Evolutionary conservation across 768 basidiomycete species (phyloP), one percentile per base, ranked within the genome.

Genomic region (Crepidotus variabilis): DNA sequence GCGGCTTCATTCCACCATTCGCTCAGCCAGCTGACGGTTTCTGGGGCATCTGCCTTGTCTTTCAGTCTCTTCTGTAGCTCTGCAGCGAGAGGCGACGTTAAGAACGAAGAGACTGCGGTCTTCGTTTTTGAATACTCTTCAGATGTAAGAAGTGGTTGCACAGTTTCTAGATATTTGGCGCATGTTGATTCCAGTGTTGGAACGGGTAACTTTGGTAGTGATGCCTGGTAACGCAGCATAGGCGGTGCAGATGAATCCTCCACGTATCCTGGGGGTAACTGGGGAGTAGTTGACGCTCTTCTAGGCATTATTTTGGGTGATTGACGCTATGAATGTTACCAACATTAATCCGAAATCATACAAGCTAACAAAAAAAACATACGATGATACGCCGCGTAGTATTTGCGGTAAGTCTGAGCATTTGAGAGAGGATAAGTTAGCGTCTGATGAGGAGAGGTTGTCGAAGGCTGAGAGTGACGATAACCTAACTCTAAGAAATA

Each of bases 1-100:
- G 95, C 95, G 4, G 71, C 82, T 34, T 97, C 92, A 72, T 98
- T 95, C 96, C 96, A 99, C 97, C 97, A 99, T 51, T 96, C 93
- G 48, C 83, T 81, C n/a, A 99, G 78, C 97, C 97, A 99, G 75
- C 81, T 94, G 63, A 75, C 76, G 52, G 74, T 70, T 16, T 71
- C 70, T 1, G 83, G 80, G 22, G 83, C 77, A 0, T 78, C 76
- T 0, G 94, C 93, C 1, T 94, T 83, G 20, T 81, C 78, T 66
- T 92, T 78, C 33, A 98, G 78, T 2, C 97, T 79, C 34, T 75
- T 70, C 72, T 98, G 96, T 11, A 98, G 80, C 55, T 84, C 82
- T 14, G 80, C 77, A 1, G 85, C 85, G 52, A 84, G 81, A 0
- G 87, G 82, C 0, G 89, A 92, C 9, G 74, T 63, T 18, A 92